These are phyloP conservation scores for Chalciporus sp. DNA, from an alignment of 1,284 basidiomycete species.

Conservation along the genomic window DNA sequence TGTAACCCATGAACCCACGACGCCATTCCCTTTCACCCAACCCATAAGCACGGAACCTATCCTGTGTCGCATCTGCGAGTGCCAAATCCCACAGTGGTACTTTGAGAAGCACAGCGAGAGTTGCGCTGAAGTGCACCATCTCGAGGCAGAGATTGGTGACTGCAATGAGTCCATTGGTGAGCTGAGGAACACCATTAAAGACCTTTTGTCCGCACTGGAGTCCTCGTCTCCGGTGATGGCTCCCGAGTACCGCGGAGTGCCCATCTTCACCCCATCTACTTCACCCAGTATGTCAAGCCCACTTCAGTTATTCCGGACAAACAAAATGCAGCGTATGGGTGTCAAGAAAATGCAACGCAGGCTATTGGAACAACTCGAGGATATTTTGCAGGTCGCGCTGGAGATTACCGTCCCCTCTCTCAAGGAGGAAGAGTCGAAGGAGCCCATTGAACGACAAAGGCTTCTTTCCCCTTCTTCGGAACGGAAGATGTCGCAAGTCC, in stretches of 20 bases:
- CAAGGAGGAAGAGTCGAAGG: conserved; percentile 87
- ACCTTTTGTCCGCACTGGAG: conserved; percentile 67
- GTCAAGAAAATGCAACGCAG: conserved; percentile 82
- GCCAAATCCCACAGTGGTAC: conserved; percentile 97
- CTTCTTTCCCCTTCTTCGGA: conserved; percentile 87
- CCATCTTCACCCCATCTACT: conserved; percentile 72
- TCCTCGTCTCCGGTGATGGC: conserved; percentile 59
- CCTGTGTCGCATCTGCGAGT: conserved; percentile 97
- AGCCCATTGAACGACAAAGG: conserved; percentile 91
- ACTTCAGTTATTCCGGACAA: conserved; percentile 69
- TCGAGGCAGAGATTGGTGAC: conserved; percentile 94
- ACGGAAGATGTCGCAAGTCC: conserved; percentile 77
- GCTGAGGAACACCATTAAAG: conserved; percentile 80
- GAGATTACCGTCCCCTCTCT: conserved; percentile 89
- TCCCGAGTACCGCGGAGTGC: conserved; percentile 88
- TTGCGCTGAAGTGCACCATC: conserved; percentile 93
- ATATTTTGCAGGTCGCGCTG: conserved; percentile 77
- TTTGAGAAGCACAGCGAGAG: conserved; percentile 99
- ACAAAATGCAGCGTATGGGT: conserved; percentile 77
- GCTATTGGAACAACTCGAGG: conserved; percentile 83
- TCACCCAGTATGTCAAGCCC: conserved; percentile 71
- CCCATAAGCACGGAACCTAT: conserved; percentile 86
- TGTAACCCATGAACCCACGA: conserved; percentile 48
- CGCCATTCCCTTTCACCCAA: conserved; percentile 72
- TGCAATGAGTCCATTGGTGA: conserved; percentile 94